Base-by-base conservation (phyloP, 2,329 filamentous ascomycete species). In the Alternaria arbusti region DNA sequence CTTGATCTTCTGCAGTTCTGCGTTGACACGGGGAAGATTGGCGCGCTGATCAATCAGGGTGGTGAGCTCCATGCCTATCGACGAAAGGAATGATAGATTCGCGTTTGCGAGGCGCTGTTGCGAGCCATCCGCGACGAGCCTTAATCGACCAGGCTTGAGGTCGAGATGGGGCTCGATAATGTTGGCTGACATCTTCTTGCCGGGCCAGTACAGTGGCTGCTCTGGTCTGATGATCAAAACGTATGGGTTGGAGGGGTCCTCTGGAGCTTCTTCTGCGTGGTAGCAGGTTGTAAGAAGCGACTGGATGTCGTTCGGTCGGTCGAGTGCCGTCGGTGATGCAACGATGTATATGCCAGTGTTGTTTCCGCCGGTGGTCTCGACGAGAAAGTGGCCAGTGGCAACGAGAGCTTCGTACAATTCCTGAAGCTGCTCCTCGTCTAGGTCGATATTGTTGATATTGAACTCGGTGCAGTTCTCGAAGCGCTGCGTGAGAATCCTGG, bases 401-500 rank as follows among this genome's bases (percentile, higher is more conserved):
- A 93, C 88, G 9, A 99, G 86, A 23, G 92, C 88, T 70, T 96
- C 92, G 68, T 94, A 91, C 26, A 99, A 87, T 40, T 91, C 89
- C 63, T 90, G 89, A 64, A 96, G 85, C 64, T 88, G 87, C 30
- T 92, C 89, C 9, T 87, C 85, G 5, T 87, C 83, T 58, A 94
- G 86, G 3, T 87, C 83, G 61, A 94, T 88, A 43, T 91, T 89
- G 36, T 91, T 90, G 74, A 98, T 91, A 78, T 92, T 97, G 80
- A 96, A 97, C 79, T 99, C 96, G 10, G 94, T 97, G 6, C 93
- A 92, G 75, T 99, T 98, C 79, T 99, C 96, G 74, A 99, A 99
- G 62, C 95, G 90, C 76, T 97, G 92, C 71, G 92, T 94, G 58
- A 99, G 82, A 77, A 97, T 93, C 69, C 94, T 89, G 17, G 93